Conservation (phyloP, 108 stramenopile genomes). For the Nitzschia putrida region DNA sequence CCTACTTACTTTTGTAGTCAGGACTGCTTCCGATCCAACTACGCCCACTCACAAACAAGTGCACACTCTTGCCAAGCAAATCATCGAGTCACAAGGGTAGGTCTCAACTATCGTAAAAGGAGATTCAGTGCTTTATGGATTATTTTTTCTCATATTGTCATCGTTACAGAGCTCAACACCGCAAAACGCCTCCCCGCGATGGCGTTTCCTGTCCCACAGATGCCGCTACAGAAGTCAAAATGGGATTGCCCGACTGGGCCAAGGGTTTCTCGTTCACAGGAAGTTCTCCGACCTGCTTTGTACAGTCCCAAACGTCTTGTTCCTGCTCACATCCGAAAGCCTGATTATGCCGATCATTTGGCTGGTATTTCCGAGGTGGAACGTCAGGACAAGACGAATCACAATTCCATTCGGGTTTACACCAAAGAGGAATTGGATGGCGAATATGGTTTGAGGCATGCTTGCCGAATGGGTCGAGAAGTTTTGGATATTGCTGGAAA, state of each 20-base stretch:
- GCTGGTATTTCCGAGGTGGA: slow-evolving; percentile 71
- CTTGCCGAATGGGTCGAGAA: slow-evolving; percentile 92
- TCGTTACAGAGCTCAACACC: slow-evolving; percentile 31
- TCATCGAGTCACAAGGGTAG: slow-evolving; percentile 46
- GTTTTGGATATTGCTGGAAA: slow-evolving; percentile 92
- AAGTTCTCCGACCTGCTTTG: slow-evolving; percentile 66
- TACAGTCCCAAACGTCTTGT: slow-evolving; percentile 63
- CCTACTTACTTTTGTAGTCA: slow-evolving; percentile 85
- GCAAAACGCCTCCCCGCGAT: slow-evolving; percentile 57
- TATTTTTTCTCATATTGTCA: not conserved
- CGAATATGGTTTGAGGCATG: slow-evolving; percentile 84
- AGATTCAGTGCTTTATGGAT: not conserved
- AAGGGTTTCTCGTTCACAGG: slow-evolving; percentile 67
- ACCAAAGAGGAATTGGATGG: slow-evolving; percentile 82
- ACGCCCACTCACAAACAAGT: slow-evolving; percentile 77
- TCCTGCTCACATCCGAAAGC: slow-evolving; percentile 62
- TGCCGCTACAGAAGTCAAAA: slow-evolving; percentile 52
- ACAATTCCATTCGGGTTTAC: slow-evolving; percentile 78
- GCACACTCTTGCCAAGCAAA: slow-evolving; percentile 73
- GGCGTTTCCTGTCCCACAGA: slow-evolving; percentile 63
- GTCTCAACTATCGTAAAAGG: not conserved
- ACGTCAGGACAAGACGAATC: slow-evolving; percentile 67
- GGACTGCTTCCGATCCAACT: slow-evolving; percentile 85
- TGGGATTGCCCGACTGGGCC: slow-evolving; percentile 72
- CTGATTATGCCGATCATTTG: slow-evolving; percentile 82